Base-by-base conservation (phyloP, 805 yeast species). In the Candida boidinii region DNA sequence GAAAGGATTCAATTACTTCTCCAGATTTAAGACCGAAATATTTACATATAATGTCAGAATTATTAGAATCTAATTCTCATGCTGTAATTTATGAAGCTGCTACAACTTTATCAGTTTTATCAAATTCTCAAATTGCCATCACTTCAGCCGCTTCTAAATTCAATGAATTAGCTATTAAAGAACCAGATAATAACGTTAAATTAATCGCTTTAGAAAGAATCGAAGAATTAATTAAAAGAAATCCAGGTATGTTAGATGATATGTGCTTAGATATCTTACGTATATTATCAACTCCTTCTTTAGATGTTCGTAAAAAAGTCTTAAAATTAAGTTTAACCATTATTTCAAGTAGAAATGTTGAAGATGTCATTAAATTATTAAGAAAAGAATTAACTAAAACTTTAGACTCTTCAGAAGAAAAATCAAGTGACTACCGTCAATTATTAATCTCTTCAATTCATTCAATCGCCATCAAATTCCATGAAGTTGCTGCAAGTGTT, bases 181-280 rank as follows among this genome's bases (percentile, higher is more conserved):
- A 87, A 54, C 70, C 95, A n/a, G 97, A 92, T 58, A 88, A 84
- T 62, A 92, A 88, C 51, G 88, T 90, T 47, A 94, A 94, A 60
- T 71, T 92, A 43, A 88, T 90, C 49, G 92, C 94, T 15, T 68
- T 92, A 51, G 92, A 86, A 52, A 76, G 94, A 56, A 78, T 92
- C 39, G 73, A 73, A 46, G 86, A 80, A 34, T 73, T 92, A 33
- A 80, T 84, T 50, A 63, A 64, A 40, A 70, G 69, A 40, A 74
- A 79, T 52, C 90, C 92, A 16, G 96, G 96, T 33, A 67, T 83
- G 30, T 68, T 90, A 44, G 88, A 84, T 51, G 94, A 83, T 36
- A 68, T 83, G 41, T 76, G 85, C 18, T 68, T 92, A 59, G 97
- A 92, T 46, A 76, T 94, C 33, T 68, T 92, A 53, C 75, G 94